Evolutionary conservation across 768 basidiomycete species (phyloP), one percentile per base, ranked within the genome.

Genomic region (Lactarius sanguifluus): DNA sequence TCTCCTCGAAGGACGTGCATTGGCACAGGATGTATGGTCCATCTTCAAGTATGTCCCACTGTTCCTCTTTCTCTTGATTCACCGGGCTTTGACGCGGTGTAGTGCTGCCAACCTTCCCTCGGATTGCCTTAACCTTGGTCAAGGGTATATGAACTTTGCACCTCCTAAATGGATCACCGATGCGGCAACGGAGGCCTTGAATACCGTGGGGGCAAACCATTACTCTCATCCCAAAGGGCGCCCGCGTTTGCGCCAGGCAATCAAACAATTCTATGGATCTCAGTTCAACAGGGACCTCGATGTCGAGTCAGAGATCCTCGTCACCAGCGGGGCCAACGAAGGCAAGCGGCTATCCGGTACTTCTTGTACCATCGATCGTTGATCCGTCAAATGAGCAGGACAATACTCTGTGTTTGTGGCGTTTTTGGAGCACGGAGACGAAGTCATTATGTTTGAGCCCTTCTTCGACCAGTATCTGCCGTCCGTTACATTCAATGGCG

Each of bases 381-480:
- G 61, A 70, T 54, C 16, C 3, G 59, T 66, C 34, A 23, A 8
- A 28, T 32, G 13, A 7, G 30, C 75, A 94, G 96, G 96, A 30
- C 91, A 94, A 82, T 98, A 96, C 76, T 86, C 96, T 59, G 92
- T 95, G 60, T 92, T 96, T 72, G 85, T 88, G 13, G 97, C 97
- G 0, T 98, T 96, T 79, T 77, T 97, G 45, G 89, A 98, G 68
- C 82, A 85, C 43, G 96, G 91, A 4, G 97, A 98, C 73, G 97
- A 99, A 76, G 96, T 98, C 69, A 96, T 99, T 77, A 89, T 98
- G 85, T 96, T 98, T 73, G 97, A 98, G 77, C 96, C 96, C 1
- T 97, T 94, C 82, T 98, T 97, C 74, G 96, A 98, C 74, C 96
- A 98, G 76, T 96, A 95, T 76, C 83, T 95, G 60, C 90, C 95